Base-by-base conservation (phyloP, 768 basidiomycete genomes). In the Rhodocollybia butyracea region DNA sequence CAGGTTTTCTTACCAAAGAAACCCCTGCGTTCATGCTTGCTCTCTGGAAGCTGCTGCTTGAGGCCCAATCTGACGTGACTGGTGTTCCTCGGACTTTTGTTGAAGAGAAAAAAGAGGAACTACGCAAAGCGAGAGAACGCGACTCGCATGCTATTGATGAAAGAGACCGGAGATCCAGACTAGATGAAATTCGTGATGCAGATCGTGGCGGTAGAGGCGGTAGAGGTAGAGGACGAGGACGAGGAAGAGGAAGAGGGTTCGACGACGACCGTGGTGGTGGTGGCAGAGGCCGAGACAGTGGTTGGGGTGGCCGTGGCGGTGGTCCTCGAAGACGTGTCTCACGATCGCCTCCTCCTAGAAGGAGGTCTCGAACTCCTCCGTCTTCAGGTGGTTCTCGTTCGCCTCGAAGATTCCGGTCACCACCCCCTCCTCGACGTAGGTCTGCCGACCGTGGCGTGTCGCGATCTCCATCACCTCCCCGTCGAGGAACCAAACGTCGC, bases 61-160 rank as follows among this genome's bases (percentile, higher is more conserved):
- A 96, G 61, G 97, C 97, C 3, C 96, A 98, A 69, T 79, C 80
- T 30, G 90, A 91, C 29, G 81, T 88, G 2, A 89, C 91, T 10
- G 94, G 94, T 57, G 90, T 99, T 0, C 97, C 97, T 7, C 82
- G 83, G 11, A 89, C 89, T 11, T 91, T 96, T 64, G 82, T 97
- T 2, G 93, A 97, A 61, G 86, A 88, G 68, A 95, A 96, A 73
- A 97, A 97, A 68, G 83, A 84, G 63, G 94, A 96, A 67, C 85
- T 96, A 81, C 78, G 89, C n/a, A 78, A 76, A 55, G 84, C 82
- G 21, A 75, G 80, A 45, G 82, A 84, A 57, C 79, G 73, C 32
- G 88, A 91, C 62, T 76, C 76, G 5, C 76, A 83, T 19, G 82
- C 83, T 2, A 75, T 91, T 54, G 84, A 85, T 41, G 87, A 91